Base-by-base conservation (phyloP, 441 rosid genomes). In the Omphalea diandra region DNA sequence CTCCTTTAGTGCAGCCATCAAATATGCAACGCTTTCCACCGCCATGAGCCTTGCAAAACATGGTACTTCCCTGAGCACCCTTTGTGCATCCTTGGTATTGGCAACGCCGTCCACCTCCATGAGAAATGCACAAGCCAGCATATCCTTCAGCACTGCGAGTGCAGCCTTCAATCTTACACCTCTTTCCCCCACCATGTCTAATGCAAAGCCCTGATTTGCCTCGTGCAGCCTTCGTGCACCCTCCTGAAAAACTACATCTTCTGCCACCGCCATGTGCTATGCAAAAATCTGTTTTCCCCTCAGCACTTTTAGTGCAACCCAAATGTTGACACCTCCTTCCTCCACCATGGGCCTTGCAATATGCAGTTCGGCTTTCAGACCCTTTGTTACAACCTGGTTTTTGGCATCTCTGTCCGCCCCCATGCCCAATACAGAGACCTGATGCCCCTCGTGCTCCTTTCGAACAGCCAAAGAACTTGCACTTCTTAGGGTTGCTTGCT, bases 1-100 rank as follows among this genome's bases (percentile, higher is more conserved):
- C 98, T 17, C 97, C 97, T 68, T 87, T 93, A 8, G 83, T 84
- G 87, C 98, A 93, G 12, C 97, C 96, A 0, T 90, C 88, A 70
- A 93, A 91, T 77, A 93, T 82, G 73, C 98, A 93, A 12, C 98
- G 90, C 55, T 90, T 90, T n/a, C 98, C 98, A 18, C 98, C 97
- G n/a, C 98, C 98, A 24, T 93, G 98, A 27, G 97, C 94, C 84
- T 93, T 93, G 84, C 97, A 93, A 29, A 78, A 89, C 84, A 84
- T 74, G 12, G 97, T 93, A 77, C 97, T 93, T 17, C 97, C 97
- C 74, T 93, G 98, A 72, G 98, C 91, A 57, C 98, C 98, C 78
- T 94, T 94, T 0, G 63, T 57, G 78, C 98, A 94, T 0, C 67
- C 87, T 10, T 68, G 63, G 67, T 73, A 72, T 57, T 84, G 93